phyloP scores from a whole-genome alignment of 2,329 filamentous ascomycete genomes.

The Clarireedia homoeocarpa region DNA sequence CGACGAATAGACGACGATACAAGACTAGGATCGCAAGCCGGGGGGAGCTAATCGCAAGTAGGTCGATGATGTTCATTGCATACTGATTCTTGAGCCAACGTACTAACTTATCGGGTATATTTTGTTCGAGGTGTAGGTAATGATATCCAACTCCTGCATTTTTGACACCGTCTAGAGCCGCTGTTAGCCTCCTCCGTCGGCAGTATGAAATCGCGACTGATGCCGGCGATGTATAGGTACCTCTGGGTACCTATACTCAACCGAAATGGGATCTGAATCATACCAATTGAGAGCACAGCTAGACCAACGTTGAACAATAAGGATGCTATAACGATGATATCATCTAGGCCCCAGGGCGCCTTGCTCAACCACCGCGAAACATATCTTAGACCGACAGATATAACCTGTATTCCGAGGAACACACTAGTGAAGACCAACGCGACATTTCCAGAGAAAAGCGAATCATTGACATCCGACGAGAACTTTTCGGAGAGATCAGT shows the following conservation, averaged over 20 bases:
- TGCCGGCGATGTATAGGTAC: neutral
- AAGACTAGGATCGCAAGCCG: neutral
- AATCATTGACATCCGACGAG: neutral
- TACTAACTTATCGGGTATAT: too few relatives aligned
- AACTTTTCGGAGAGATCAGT: neutral
- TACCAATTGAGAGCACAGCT: neutral
- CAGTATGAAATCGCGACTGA: neutral
- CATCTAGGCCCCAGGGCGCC: neutral
- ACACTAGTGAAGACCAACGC: neutral
- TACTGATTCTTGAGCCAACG: neutral
- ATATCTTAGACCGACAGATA: neutral
- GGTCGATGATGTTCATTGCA: neutral
- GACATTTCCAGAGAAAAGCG: neutral
- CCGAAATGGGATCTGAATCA: neutral
- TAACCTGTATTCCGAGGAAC: neutral
- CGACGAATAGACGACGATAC: neutral
- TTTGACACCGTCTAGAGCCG: too few relatives aligned
- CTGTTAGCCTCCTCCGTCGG: neutral
- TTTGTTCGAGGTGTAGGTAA: too few relatives aligned
- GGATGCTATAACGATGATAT: neutral
- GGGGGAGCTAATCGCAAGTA: neutral
- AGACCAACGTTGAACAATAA: neutral
- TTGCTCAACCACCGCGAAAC: neutral
- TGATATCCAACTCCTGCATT: too few relatives aligned
- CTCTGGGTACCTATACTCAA: neutral